phyloP scores from a whole-genome alignment of 371 early-diverging fungal species.

The Funneliformis caledonium region DNA sequence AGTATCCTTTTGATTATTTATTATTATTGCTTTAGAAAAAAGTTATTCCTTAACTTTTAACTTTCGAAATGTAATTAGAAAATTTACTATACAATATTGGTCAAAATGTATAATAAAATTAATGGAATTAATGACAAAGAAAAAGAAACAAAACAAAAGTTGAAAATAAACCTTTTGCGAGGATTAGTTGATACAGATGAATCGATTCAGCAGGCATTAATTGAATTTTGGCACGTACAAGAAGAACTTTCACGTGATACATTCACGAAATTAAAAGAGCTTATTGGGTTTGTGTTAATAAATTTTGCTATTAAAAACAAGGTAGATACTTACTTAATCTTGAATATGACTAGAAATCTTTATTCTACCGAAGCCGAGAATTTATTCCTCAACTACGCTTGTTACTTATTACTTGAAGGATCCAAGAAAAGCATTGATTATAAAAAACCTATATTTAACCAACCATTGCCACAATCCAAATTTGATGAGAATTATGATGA shows the following conservation, averaged over 20 bases:
- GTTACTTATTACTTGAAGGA: conserved; percentile 17
- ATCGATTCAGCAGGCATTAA: neutral
- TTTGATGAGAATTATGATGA: conserved; percentile 30
- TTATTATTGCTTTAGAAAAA: too few relatives aligned
- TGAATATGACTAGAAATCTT: neutral
- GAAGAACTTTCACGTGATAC: conserved; percentile 16
- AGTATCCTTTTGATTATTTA: conserved; percentile 1
- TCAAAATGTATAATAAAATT: conserved; percentile 8
- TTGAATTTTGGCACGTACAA: conserved; percentile 20
- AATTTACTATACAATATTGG: neutral
- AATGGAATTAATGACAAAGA: neutral
- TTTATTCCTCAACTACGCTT: conserved; percentile 6
- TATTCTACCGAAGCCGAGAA: neutral
- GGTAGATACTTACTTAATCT: neutral
- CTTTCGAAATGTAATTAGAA: neutral
- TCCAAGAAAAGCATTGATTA: conserved; percentile 14
- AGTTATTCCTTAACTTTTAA: conserved; percentile 7
- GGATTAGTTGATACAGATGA: conserved; percentile 9
- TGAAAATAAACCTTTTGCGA: conserved; percentile 2
- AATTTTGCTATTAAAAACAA: neutral
- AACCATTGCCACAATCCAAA: conserved; percentile 12
- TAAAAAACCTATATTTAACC: conserved; percentile 21
- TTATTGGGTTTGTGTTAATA: neutral
- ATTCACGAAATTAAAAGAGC: conserved; percentile 7
- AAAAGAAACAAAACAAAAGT: neutral